phyloP scores from a whole-genome alignment of 2,329 filamentous ascomycete genomes.

The Thelonectria discophora region DNA sequence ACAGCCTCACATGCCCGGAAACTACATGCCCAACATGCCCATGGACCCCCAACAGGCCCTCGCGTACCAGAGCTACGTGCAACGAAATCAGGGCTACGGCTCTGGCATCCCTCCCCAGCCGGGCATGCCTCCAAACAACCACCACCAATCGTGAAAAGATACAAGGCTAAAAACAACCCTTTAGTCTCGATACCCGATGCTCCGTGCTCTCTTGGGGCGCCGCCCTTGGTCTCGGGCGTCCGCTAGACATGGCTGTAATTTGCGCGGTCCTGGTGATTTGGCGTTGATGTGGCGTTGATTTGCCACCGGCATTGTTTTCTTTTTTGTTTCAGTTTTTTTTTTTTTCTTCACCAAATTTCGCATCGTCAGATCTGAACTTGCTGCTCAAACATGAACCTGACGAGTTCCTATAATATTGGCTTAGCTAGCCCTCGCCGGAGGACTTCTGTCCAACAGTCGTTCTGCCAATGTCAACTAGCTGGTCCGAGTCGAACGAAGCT shows the following conservation, averaged over 20 bases:
- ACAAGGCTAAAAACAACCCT: constrained; percentile 32
- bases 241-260: constrained; percentile 48
- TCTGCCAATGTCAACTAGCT: constrained; percentile 1
- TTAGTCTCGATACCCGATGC: constrained; percentile 65
- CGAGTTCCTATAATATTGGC: constrained; percentile 34
- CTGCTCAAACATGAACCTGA: constrained; percentile 25
- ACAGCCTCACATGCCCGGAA: constrained; percentile 68
- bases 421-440: constrained; percentile 12
- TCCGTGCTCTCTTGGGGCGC: constrained; percentile 60
- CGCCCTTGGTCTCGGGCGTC: constrained; percentile 41
- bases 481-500: too few species aligned
- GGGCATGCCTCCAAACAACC: constrained; percentile 83
- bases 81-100: constrained; percentile 72
- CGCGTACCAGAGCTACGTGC: constrained; percentile 85
- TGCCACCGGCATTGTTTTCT: constrained; percentile 44
- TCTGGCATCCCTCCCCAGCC: constrained; percentile 82
- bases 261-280: constrained; percentile 54
- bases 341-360: not conserved
- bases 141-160: constrained; percentile 74
- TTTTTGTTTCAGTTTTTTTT: constrained; percentile 35
- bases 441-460: constrained; percentile 9
- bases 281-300: constrained; percentile 53
- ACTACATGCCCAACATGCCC: constrained; percentile 71
- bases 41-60: constrained; percentile 81
- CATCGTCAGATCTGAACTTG: constrained; percentile 21